Percentiles rank a stretch among this genome's conserved stretches.
Conservation (phyloP, 2,329 filamentous ascomycete species). For the Sclerotinia spermophila region DNA sequence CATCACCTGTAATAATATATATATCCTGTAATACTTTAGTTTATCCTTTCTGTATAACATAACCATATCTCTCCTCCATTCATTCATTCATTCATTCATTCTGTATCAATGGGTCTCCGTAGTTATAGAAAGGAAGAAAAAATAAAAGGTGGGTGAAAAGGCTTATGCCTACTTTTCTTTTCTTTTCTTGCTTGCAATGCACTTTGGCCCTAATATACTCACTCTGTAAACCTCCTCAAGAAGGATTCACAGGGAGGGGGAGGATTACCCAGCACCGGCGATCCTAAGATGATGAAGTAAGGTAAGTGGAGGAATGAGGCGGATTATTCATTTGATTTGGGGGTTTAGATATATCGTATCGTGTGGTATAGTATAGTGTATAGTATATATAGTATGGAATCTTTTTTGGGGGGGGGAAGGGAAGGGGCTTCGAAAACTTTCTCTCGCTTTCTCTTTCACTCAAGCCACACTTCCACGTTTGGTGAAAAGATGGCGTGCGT, state of each 20-base stretch:
- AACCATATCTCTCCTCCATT: neutral
- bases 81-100: no score
- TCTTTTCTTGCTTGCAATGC: rapidly evolving
- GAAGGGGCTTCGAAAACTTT: no score
- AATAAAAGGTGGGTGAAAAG: neutral
- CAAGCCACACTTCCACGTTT: neutral
- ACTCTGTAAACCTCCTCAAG: no score
- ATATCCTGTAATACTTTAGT: neutral
- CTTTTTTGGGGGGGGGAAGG: no score
- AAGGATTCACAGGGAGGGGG: no score
- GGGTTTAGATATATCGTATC: no score
- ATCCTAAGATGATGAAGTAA: neutral
- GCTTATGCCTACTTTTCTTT: neutral
- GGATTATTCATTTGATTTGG: neutral
- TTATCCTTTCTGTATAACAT: no score
- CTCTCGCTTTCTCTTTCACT: neutral
- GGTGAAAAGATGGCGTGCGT: neutral
- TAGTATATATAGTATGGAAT: no score
- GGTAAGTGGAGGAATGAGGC: no score
- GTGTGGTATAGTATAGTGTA: no score
- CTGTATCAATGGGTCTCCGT: neutral
- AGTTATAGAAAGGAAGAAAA: no score
- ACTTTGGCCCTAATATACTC: neutral
- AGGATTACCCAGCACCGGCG: no score
- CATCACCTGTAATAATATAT: neutral